Evolutionary conservation across 2,329 filamentous ascomycete genomes (phyloP), one percentile per base, ranked within the genome.

Genomic region (Bertia moriformis): DNA sequence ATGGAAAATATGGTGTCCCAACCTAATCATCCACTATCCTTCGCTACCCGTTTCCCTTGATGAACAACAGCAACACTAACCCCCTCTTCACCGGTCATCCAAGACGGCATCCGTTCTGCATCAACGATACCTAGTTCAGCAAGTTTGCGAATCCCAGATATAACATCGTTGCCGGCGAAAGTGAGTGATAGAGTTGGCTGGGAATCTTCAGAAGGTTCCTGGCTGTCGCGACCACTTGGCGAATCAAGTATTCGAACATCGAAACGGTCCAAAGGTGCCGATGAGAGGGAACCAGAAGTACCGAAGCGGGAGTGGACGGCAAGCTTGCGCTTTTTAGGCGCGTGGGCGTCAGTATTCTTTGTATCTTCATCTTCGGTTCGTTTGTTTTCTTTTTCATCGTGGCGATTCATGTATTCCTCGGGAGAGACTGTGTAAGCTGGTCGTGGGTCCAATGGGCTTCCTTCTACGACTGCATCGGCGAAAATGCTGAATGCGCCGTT

Each of bases 51-150:
- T n/a, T 29, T 29, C 24, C 24, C 24, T 29, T n/a, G 24, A 29
- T n/a, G 24, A n/a, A 72, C 58, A 24, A 59, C 54, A 0, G 66
- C 61, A 38, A 63, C 58, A 42, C 68, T 73, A 3, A 71, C 61
- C 2, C 60, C 66, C 19, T 67, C 63, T 46, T 73, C 69, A 1
- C 70, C 70, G 2, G 69, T 72, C 68, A 73, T 69, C 67, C 68
- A 72, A 0, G 65, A 63, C 0, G 70, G 70, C 65, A 73, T 69
- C 36, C 55, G 61, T 40, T 63, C 57, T 4, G 67, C 59, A 45
- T 74, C 63, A 32, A 73, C 49, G 22, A 61, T 49, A 2, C 67
- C 67, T 33, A 65, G 43, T 48, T 71, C 67, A 0, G 69, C 67
- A 27, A 74, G 54, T 42, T 63, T 60, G 37, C 67, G 61, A 27